Evolutionary conservation across 345 rosid genomes (phyloP).

Genomic region (Eucalyptus pumila): DNA sequence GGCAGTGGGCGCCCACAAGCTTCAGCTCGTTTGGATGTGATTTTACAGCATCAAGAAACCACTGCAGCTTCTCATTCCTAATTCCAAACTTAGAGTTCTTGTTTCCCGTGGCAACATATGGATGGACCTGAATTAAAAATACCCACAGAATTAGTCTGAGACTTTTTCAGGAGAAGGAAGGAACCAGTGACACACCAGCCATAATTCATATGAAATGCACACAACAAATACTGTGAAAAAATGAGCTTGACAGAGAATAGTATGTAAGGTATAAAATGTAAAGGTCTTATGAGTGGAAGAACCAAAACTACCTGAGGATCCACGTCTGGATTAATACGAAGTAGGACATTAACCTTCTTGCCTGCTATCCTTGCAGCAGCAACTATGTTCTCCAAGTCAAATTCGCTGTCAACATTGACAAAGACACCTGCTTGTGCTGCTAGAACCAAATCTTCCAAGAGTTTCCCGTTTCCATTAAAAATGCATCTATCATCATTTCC

Average conservation of each 20-base stretch:
- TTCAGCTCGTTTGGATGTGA: slow-evolving; percentile 77
- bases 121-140: slow-evolving; percentile 57
- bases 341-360: slow-evolving; percentile 80
- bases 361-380: slow-evolving; percentile 81
- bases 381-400: slow-evolving; percentile 83
- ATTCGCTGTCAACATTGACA: slow-evolving; percentile 93
- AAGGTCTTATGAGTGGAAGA: background rate
- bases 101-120: slow-evolving; percentile 96
- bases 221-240: background rate
- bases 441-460: slow-evolving; percentile 81
- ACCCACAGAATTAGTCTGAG: background rate
- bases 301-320: slow-evolving; percentile 76
- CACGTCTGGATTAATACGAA: slow-evolving; percentile 96
- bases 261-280: background rate
- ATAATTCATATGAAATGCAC: background rate
- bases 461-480: slow-evolving; percentile 93
- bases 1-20: slow-evolving; percentile 98
- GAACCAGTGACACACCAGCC: background rate
- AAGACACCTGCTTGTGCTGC: slow-evolving; percentile 94
- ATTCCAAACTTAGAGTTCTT: slow-evolving; percentile 98
- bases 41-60: slow-evolving; percentile 95
- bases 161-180: background rate
- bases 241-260: background rate
- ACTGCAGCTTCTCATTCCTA: slow-evolving; percentile 95
- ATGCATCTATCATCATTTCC: slow-evolving; percentile 49